Conservation (phyloP, 306 rosid genomes). For the Rosa chinensis region DNA sequence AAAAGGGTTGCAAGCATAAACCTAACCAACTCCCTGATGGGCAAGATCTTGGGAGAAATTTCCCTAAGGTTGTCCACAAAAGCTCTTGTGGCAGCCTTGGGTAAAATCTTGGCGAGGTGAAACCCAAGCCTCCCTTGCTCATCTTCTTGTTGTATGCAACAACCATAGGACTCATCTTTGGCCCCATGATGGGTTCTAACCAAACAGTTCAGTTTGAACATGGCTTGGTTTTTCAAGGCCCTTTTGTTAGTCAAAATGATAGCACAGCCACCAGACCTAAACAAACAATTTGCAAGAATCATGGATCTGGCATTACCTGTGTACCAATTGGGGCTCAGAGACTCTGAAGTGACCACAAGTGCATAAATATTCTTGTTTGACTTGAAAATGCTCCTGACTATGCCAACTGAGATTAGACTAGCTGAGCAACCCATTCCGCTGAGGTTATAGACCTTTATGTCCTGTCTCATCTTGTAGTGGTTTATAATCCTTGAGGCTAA, state of each 20-base stretch:
- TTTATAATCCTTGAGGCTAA: slow-evolving; percentile 54
- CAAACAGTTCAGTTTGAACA: slow-evolving; percentile 53
- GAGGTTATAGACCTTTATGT: slow-evolving; percentile 73
- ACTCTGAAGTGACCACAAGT: slow-evolving; percentile 73
- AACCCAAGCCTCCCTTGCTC: slow-evolving; percentile 58
- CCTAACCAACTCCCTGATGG: slow-evolving; percentile 59
- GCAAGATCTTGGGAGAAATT: slow-evolving; percentile 66
- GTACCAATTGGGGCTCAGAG: slow-evolving; percentile 87
- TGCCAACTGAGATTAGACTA: slow-evolving; percentile 65
- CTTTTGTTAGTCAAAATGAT: slow-evolving; percentile 68
- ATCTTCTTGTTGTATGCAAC: slow-evolving; percentile 79
- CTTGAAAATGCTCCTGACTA: slow-evolving; percentile 52
- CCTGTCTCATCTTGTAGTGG: slow-evolving; percentile 67
- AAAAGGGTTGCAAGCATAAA: slow-evolving; percentile 35
- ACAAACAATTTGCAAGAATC: slow-evolving; percentile 74
- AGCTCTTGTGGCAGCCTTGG: slow-evolving; percentile 84
- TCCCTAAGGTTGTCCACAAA: slow-evolving; percentile 74
- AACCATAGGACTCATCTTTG: slow-evolving; percentile 59
- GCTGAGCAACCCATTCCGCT: slow-evolving; percentile 97
- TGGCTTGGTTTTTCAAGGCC: slow-evolving; percentile 37
- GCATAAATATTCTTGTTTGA: slow-evolving; percentile 53
- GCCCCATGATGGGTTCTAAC: slow-evolving; percentile 85
- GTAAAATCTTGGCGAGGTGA: slow-evolving; percentile 61
- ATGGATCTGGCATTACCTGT: slow-evolving; percentile 73
- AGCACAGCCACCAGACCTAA: slow-evolving; percentile 71